Evolutionary conservation across 2,329 filamentous ascomycete genomes (phyloP).

Genomic region (Lachnellula arida): DNA sequence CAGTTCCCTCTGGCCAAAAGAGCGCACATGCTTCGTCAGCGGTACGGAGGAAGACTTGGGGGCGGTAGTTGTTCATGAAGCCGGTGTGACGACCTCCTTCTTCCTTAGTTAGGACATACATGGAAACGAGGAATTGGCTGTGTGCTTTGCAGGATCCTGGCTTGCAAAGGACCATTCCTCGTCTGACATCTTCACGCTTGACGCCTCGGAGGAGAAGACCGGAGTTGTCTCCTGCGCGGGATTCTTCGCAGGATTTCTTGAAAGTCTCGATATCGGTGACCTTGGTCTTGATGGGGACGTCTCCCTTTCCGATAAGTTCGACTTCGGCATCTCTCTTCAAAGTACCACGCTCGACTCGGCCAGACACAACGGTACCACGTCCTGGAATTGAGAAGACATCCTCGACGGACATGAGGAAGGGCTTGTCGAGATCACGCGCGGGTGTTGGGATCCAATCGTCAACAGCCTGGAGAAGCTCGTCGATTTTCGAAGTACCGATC

Average conservation of each 20-base stretch:
- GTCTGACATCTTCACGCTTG: slow-evolving; percentile 88
- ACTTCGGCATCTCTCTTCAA: slow-evolving; percentile 94
- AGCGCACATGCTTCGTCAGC: slow-evolving; percentile 76
- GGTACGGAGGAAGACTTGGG: slow-evolving; percentile 93
- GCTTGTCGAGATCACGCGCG: slow-evolving; percentile 90
- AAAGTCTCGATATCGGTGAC: slow-evolving; percentile 99
- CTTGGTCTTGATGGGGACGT: slow-evolving; percentile 88
- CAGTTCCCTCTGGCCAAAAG: slow-evolving; percentile 79
- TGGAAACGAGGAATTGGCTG: slow-evolving; percentile 87
- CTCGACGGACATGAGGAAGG: slow-evolving; percentile 98
- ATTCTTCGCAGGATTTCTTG: slow-evolving; percentile 99
- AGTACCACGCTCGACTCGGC: slow-evolving; percentile 91
- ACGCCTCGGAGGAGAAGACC: slow-evolving; percentile 93
- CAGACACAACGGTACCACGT: slow-evolving; percentile 93
- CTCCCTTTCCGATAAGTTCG: slow-evolving; percentile 86
- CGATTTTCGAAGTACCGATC: slow-evolving; percentile 82
- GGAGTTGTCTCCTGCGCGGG: slow-evolving; percentile 95
- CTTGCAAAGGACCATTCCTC: slow-evolving; percentile 89
- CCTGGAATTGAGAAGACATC: slow-evolving; percentile 86
- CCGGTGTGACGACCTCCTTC: slow-evolving; percentile 96
- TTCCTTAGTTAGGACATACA: slow-evolving; percentile 97
- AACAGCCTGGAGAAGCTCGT: slow-evolving; percentile 84
- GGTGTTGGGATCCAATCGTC: slow-evolving; percentile 97
- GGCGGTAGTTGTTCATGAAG: slow-evolving; percentile 94
- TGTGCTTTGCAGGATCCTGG: slow-evolving; percentile 83